Evolutionary conservation across 1,284 basidiomycete genomes (phyloP).

Genomic region (Vanrija pseudolonga): DNA sequence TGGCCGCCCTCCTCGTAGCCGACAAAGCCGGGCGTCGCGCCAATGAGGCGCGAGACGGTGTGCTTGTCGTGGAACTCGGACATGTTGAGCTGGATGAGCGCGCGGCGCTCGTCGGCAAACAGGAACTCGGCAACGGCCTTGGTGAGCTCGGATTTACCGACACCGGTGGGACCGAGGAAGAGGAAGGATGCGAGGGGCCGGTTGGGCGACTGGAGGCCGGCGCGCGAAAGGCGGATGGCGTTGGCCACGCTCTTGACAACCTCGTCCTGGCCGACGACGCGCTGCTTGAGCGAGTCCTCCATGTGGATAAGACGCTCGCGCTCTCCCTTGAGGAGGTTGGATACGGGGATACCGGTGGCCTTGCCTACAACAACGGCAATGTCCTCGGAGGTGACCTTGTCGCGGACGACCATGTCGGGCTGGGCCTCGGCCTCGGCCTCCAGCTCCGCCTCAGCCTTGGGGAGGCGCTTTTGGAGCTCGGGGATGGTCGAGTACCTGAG

Average conservation of each 20-base stretch:
- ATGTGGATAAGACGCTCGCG: conserved; percentile 87
- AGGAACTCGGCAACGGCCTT: conserved; percentile 82
- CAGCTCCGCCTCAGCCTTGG: conserved; percentile 58
- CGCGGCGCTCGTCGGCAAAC: conserved; percentile 79
- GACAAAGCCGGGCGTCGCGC: conserved; percentile 87
- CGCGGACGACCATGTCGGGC: conserved; percentile 65
- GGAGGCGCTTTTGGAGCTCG: conserved; percentile 69
- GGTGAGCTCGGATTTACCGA: conserved; percentile 75
- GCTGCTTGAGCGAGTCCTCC: conserved; percentile 69
- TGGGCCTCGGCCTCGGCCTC: conserved; percentile 52
- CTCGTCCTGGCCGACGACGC: conserved; percentile 85
- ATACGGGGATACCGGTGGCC: conserved; percentile 85
- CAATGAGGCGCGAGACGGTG: conserved; percentile 82
- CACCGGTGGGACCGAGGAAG: conserved; percentile 77
- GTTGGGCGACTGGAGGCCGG: conserved; percentile 79
- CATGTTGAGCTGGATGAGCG: conserved; percentile 87
- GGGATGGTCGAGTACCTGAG: conserved; percentile 82
- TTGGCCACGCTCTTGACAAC: conserved; percentile 76
- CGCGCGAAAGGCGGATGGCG: conserved; percentile 83
- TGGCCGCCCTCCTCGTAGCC: conserved; percentile 84
- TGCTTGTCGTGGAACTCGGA: conserved; percentile 89
- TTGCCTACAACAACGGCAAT: conserved; percentile 85
- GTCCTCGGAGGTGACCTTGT: conserved; percentile 81
- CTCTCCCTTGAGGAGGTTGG: conserved; percentile 83
- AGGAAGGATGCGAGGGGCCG: conserved; percentile 87